Conservation (phyloP, 2,329 filamentous ascomycete genomes). For the Coniochaeta ligniaria region DNA sequence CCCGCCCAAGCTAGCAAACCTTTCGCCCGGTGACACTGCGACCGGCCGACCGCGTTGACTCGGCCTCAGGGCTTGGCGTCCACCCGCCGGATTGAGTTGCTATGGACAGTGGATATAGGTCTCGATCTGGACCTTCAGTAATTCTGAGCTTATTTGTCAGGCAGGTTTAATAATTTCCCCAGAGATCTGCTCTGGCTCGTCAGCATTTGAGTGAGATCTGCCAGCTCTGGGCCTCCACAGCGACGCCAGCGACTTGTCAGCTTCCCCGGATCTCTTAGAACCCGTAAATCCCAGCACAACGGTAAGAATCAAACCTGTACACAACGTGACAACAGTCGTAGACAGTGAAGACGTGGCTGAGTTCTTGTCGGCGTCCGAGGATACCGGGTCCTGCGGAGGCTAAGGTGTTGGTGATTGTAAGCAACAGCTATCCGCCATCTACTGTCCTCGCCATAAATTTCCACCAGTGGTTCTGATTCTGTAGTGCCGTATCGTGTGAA, state of each 20-base stretch:
- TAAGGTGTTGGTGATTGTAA: not conserved
- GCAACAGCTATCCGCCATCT: not conserved
- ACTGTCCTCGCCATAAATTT: no score
- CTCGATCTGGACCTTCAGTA: not conserved
- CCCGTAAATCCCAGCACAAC: not conserved
- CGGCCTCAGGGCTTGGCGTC: not conserved
- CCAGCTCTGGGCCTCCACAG: not conserved
- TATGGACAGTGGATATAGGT: not conserved
- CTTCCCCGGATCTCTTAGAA: not conserved
- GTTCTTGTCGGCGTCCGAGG: not conserved
- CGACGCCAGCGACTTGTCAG: not conserved
- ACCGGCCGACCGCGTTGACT: not conserved
- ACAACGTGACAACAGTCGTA: not conserved
- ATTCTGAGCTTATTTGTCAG: not conserved
- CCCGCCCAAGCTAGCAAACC: not conserved
- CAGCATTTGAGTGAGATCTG: not conserved
- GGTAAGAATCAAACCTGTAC: not conserved
- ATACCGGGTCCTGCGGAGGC: not conserved
- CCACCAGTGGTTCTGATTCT: no score
- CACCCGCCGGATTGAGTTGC: not conserved
- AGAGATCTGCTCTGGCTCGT: not conserved
- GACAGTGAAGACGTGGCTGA: not conserved
- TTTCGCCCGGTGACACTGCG: not conserved
- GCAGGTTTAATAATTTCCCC: not conserved
- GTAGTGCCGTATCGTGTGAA: not conserved